Base-by-base conservation (phyloP, 1,284 basidiomycete genomes). In the Hypsizygus ulmarius region DNA sequence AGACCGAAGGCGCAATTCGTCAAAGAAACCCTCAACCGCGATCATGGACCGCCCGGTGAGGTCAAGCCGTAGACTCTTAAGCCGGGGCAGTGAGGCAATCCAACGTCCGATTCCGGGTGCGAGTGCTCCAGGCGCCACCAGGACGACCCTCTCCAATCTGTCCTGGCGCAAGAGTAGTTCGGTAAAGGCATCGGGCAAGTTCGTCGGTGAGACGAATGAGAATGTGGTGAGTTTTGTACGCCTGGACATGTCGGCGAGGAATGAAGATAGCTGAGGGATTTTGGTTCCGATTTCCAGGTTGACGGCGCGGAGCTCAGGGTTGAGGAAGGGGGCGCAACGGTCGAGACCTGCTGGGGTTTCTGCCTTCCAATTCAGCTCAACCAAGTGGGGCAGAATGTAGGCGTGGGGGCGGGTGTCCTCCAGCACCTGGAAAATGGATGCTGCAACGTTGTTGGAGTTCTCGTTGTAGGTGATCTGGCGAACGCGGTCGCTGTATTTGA, bases 11-110 rank as follows among this genome's bases (percentile, higher is more conserved):
- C 64, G 69, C 55, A 87, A 69, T 44, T 86, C 81, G 59, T 83
- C 81, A 61, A 90, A 89, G 66, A 90, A 90, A 11, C 82, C 82
- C 64, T 87, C 84, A 14, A 88, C 81, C 0, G 82, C 81, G 19
- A 78, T 79, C 43, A 75, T 68, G 7, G 81, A 78, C 45, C 82
- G 72, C 46, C 81, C 82, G 0, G 84, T 81, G 27, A 90, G 72
- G 61, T 90, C 87, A 39, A 90, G 70, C 55, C 84, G 79, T 46
- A 90, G 68, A 43, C 71, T 74, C 56, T 75, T 79, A 53, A 90
- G 72, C 36, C 71, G 61, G 15, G 80, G 78, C 5, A 89, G 68
- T 25, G 73, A 74, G 12, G 83, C 75, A 12, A 77, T 67, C 85
- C 85, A 89, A 51, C 76, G 76, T 35, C 87, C 87, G n/a, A 87